These are phyloP conservation scores for Aspergillus ellipticus DNA, from an alignment of 495 filamentous ascomycete species.

Conservation along the genomic window DNA sequence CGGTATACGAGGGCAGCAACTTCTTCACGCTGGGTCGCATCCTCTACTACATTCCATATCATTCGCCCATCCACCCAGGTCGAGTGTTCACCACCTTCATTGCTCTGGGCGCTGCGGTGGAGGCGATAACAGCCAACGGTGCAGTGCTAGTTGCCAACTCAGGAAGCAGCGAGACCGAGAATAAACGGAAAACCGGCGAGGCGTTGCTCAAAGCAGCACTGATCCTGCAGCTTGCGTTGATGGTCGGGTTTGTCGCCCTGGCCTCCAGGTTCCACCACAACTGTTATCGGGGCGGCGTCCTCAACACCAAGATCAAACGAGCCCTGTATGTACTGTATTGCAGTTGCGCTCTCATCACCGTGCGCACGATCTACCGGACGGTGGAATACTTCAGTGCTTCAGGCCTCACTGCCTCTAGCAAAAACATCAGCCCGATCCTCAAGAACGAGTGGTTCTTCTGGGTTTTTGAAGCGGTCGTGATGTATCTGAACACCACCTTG, in stretches of 20 bases:
- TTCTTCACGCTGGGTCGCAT: constrained; percentile 74
- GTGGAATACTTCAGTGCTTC: constrained; percentile 58
- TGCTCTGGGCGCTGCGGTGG: constrained; percentile 58
- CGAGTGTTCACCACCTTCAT: constrained; percentile 74
- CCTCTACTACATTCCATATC: constrained; percentile 74
- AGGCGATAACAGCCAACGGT: constrained; percentile 66
- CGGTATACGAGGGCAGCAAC: constrained; percentile 69
- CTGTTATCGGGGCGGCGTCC: constrained; percentile 50
- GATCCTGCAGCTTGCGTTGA: constrained; percentile 62
- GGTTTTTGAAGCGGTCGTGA: constrained; percentile 63
- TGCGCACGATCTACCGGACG: constrained; percentile 63
- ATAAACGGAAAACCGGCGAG: constrained; percentile 50
- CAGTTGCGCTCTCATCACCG: constrained; percentile 56
- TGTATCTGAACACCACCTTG: constrained; percentile 59
- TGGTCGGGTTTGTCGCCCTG: constrained; percentile 57
- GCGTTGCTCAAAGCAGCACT: constrained; percentile 62
- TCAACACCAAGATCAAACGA: constrained; percentile 53
- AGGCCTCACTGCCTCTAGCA: constrained; percentile 34
- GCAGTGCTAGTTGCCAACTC: constrained; percentile 56
- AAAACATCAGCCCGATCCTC: constrained; percentile 49
- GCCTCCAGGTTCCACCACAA: constrained; percentile 57
- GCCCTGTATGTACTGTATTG: constrained; percentile 59
- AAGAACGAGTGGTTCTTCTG: constrained; percentile 72
- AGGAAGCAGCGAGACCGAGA: constrained; percentile 31
- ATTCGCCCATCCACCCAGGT: constrained; percentile 73